Conservation (phyloP, 441 rosid genomes). For the Brassica hybrid region DNA sequence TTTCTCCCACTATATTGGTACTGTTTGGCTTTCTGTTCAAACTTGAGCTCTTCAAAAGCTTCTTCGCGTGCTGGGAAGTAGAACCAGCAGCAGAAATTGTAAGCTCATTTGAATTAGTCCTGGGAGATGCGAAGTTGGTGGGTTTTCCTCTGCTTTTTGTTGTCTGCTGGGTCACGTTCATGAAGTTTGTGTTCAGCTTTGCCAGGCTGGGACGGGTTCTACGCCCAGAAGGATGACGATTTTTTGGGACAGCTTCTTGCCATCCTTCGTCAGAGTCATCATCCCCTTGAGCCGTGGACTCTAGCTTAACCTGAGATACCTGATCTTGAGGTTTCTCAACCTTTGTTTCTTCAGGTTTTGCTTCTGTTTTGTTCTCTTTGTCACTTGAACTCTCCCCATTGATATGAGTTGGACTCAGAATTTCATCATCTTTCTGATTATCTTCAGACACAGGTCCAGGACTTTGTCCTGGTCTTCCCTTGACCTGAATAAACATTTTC, state of each 20-base stretch:
- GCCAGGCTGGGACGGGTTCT: conserved; percentile 86
- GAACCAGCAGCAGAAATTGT: conserved; percentile 52
- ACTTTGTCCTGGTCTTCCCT: conserved; percentile 70
- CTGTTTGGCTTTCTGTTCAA: conserved; percentile 65
- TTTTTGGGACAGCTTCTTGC: conserved; percentile 87
- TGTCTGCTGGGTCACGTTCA: conserved; percentile 70
- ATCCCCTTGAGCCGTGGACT: conserved; percentile 48
- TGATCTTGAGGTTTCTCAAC: conserved; percentile 57
- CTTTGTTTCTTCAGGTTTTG: conserved; percentile 53
- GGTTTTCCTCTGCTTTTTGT: conserved; percentile 77
- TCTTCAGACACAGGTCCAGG: conserved; percentile 66
- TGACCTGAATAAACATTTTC: conserved; percentile 56
- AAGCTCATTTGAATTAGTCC: conserved; percentile 57
- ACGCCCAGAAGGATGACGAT: conserved; percentile 76
- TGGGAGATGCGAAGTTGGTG: conserved; percentile 68
- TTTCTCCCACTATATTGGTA: conserved; percentile 56
- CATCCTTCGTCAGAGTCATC: conserved; percentile 79
- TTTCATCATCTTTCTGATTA: conserved; percentile 71
- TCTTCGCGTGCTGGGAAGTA: conserved; percentile 57
- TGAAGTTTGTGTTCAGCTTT: conserved; percentile 91
- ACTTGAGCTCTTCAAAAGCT: conserved; percentile 78
- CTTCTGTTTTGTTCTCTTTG: conserved; percentile 72
- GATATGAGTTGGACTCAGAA: conserved; percentile 44
- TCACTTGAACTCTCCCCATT: conserved; percentile 61
- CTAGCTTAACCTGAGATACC: conserved; percentile 39